phyloP scores from a whole-genome alignment of 2,329 filamentous ascomycete genomes.

The Sphaerulina populicola region DNA sequence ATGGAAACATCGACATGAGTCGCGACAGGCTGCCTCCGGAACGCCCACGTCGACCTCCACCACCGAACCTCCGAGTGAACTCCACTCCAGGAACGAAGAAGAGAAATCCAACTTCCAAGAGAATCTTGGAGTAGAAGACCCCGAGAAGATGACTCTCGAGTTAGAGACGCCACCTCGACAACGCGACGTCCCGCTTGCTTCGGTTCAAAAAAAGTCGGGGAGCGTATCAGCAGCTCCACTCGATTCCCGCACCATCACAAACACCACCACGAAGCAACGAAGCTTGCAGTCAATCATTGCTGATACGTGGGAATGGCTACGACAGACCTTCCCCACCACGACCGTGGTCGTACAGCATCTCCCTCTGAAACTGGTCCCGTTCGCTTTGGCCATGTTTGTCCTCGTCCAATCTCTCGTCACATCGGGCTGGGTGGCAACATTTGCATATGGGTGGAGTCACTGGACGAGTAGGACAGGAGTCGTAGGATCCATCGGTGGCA shows the following conservation, averaged over 20 bases:
- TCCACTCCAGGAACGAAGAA: background rate
- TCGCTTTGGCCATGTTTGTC: conserved; percentile 66
- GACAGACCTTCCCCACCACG: conserved; percentile 63
- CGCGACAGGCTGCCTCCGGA: conserved; percentile 52
- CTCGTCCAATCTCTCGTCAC: conserved; percentile 64
- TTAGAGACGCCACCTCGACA: background rate
- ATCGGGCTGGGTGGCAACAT: conserved; percentile 66
- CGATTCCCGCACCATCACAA: conserved; percentile 2
- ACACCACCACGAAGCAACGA: conserved; percentile 14
- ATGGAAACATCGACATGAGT: conserved; percentile 56
- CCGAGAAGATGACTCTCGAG: background rate
- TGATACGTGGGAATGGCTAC: conserved; percentile 49
- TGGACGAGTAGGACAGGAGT: conserved; percentile 64
- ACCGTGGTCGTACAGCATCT: conserved; percentile 58
- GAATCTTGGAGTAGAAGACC: background rate
- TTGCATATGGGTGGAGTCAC: conserved; percentile 64
- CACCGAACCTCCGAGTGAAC: conserved; percentile 37
- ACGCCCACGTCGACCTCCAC: conserved; percentile 43
- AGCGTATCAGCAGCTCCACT: conserved; percentile 1
- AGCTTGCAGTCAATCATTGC: conserved; percentile 48
- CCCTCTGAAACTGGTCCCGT: conserved; percentile 60
- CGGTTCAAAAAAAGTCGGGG: background rate
- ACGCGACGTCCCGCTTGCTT: background rate
- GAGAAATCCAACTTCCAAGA: background rate
- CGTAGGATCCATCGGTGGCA: conserved; percentile 59